These are phyloP conservation scores for Myxozyma melibiosi DNA, from an alignment of 805 yeast genomes.

Conservation along the genomic window DNA sequence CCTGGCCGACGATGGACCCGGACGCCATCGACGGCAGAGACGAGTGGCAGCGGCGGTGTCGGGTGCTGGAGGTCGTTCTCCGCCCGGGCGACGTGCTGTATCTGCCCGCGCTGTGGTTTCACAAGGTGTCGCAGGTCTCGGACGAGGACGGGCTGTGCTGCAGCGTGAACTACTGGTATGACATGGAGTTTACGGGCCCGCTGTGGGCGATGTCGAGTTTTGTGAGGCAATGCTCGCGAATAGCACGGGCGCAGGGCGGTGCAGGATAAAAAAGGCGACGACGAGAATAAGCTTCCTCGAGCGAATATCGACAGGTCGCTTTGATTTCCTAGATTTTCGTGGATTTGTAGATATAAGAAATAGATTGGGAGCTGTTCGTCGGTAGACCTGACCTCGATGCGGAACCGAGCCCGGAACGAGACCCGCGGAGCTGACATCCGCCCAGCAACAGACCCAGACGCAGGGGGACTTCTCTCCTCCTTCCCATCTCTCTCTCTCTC, in stretches of 20 bases:
- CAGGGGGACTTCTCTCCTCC: not conserved
- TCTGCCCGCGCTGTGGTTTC: constrained; percentile 48
- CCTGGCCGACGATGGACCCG: constrained; percentile 32
- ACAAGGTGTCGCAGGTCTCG: constrained; percentile 40
- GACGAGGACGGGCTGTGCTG: constrained; percentile 28
- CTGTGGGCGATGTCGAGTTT: constrained; percentile 18
- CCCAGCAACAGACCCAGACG: not conserved
- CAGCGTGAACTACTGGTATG: constrained; percentile 31
- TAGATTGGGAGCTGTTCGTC: too few species aligned
- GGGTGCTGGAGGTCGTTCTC: constrained; percentile 37
- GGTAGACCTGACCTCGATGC: too few species aligned
- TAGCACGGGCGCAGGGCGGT: not conserved
- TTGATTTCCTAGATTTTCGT: not conserved
- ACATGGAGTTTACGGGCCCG: constrained; percentile 30
- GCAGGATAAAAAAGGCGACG: not conserved
- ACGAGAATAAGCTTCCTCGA: too few species aligned
- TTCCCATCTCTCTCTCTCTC: not conserved
- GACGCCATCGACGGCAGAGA: constrained; percentile 4
- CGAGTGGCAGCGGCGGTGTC: constrained; percentile 12
- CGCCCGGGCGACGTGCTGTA: constrained; percentile 45
- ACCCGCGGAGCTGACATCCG: too few species aligned
- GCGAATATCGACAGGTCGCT: not conserved
- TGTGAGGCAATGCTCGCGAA: constrained; percentile 3
- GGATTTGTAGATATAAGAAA: too few species aligned
- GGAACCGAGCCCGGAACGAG: too few species aligned